These are phyloP conservation scores for Sphaerostilbella broomeana DNA, from an alignment of 2,329 filamentous ascomycete species.

Conservation along the genomic window DNA sequence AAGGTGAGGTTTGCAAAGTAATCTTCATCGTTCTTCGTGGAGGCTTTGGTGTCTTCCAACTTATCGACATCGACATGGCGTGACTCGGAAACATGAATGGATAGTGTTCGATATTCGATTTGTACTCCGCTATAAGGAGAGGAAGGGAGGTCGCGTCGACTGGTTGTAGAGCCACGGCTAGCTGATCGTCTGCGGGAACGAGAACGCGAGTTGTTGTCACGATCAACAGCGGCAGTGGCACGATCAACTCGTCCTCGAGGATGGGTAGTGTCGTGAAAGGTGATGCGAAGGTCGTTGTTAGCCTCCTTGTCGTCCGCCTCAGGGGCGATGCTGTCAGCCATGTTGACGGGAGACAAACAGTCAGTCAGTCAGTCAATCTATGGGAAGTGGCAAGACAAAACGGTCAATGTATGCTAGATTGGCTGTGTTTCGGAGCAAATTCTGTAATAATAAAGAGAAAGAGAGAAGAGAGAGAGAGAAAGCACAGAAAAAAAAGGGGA, in stretches of 20 bases:
- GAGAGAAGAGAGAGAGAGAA: not conserved
- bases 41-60: conserved; percentile 17
- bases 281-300: conserved; percentile 21
- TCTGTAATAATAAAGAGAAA: not conserved
- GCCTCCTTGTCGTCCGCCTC: conserved; percentile 19
- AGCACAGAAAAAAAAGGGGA: not conserved
- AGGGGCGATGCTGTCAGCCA: conserved; percentile 17
- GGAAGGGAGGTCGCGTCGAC: conserved; percentile 21
- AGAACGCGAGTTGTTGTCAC: conserved; percentile 15
- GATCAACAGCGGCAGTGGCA: conserved; percentile 13
- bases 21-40: conserved; percentile 32
- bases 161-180: conserved; percentile 16
- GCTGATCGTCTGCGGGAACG: conserved; percentile 19
- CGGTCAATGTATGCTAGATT: not conserved
- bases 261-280: conserved; percentile 19
- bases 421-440: not conserved
- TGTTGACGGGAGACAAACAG: too few species aligned
- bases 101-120: conserved; percentile 36
- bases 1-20: conserved; percentile 37
- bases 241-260: conserved; percentile 14
- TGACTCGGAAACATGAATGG: conserved; percentile 34
- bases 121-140: conserved; percentile 31
- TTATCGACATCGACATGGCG: conserved; percentile 22
- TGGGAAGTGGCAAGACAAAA: not conserved
- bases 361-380: too few species aligned